These are phyloP conservation scores for Morella rubra DNA, from an alignment of 306 rosid species.

Conservation along the genomic window DNA sequence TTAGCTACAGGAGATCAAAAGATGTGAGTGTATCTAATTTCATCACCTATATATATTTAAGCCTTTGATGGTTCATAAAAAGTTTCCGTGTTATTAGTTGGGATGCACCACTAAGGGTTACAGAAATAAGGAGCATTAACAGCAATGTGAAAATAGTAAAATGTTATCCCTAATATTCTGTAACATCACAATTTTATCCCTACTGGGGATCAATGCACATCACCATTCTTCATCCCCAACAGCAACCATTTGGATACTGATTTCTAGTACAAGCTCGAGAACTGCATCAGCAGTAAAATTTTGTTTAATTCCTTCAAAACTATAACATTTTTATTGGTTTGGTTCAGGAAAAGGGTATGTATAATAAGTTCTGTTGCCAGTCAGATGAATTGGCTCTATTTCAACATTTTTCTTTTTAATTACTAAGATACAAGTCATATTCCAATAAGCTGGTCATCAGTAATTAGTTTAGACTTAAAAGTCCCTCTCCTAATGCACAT, in stretches of 20 bases:
- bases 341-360: not conserved
- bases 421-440: not conserved
- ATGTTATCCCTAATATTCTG: not conserved
- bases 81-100: not conserved
- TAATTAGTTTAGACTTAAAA: not conserved
- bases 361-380: not conserved
- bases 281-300: not conserved
- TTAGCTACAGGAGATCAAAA: conserved; percentile 19
- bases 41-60: no score
- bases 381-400: not conserved
- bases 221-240: not conserved
- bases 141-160: not conserved
- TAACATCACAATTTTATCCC: not conserved
- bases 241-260: not conserved
- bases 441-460: not conserved
- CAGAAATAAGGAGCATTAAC: not conserved
- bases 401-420: not conserved
- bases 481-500: not conserved
- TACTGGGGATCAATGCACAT: not conserved
- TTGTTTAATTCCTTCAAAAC: not conserved
- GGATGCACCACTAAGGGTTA: not conserved
- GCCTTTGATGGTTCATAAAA: no score
- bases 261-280: not conserved
- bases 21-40: conserved; percentile 4
- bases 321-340: not conserved